phyloP scores from a whole-genome alignment of 2,329 filamentous ascomycete genomes.

The Fusarium illudens region DNA sequence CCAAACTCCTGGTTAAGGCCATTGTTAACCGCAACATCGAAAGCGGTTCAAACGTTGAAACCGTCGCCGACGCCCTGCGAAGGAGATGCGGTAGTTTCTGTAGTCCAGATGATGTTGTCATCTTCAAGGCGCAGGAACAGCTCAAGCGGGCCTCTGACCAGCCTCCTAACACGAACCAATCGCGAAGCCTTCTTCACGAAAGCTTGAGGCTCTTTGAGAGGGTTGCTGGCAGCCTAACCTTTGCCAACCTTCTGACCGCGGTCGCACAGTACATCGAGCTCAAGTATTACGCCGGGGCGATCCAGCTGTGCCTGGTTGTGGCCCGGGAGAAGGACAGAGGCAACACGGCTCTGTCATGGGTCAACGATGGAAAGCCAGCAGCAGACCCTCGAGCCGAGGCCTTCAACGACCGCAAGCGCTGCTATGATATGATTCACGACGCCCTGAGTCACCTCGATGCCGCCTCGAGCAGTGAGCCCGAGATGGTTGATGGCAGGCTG shows the following conservation, averaged over 20 bases:
- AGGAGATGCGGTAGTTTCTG: slow-evolving; percentile 96
- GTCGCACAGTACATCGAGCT: slow-evolving; percentile 81
- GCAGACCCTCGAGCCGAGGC: slow-evolving; percentile 73
- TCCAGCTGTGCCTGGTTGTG: slow-evolving; percentile 84
- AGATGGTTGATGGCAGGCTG: slow-evolving; percentile 78
- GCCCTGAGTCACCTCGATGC: slow-evolving; percentile 81
- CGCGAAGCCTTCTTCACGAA: slow-evolving; percentile 83
- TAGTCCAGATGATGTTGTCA: slow-evolving; percentile 94
- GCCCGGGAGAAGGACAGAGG: slow-evolving; percentile 87
- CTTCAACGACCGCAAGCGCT: slow-evolving; percentile 77
- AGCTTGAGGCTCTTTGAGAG: slow-evolving; percentile 88
- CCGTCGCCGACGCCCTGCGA: slow-evolving; percentile 91
- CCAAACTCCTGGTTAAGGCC: slow-evolving; percentile 93
- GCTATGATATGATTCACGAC: slow-evolving; percentile 88
- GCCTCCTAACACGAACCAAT: slow-evolving; percentile 76
- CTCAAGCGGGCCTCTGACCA: slow-evolving; percentile 88
- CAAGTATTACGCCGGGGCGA: slow-evolving; percentile 92
- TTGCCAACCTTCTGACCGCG: slow-evolving; percentile 80
- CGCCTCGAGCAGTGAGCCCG: slow-evolving; percentile 72
- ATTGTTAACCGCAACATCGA: slow-evolving; percentile 98
- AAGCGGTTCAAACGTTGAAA: slow-evolving; percentile 96
- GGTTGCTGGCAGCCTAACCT: slow-evolving; percentile 83
- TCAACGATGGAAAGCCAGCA: slow-evolving; percentile 81
- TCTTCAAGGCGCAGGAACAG: slow-evolving; percentile 98
- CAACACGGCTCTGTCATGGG: slow-evolving; percentile 84